phyloP scores from a whole-genome alignment of 31 red algal species.

The Endocladia muricata region DNA sequence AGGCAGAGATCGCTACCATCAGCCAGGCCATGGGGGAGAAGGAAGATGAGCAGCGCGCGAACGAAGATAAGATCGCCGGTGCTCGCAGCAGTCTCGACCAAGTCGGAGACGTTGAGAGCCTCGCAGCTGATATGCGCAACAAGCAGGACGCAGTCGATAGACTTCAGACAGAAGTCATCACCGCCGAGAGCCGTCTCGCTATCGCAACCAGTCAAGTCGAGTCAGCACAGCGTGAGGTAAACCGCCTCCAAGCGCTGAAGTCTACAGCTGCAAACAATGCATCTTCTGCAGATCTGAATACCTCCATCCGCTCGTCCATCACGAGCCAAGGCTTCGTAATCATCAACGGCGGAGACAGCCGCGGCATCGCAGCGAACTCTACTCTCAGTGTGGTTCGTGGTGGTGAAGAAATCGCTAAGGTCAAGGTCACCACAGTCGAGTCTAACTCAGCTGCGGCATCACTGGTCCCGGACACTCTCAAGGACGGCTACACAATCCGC shows the following conservation, averaged over 20 bases:
- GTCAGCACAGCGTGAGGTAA: too few relatives aligned
- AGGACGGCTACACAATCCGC: not conserved
- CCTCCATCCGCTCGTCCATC: not conserved
- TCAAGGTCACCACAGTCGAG: not conserved
- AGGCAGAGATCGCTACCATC: too few relatives aligned
- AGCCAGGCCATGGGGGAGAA: too few relatives aligned
- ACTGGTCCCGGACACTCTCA: not conserved
- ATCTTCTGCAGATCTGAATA: not conserved
- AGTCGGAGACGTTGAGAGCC: too few relatives aligned
- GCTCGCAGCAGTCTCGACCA: too few relatives aligned
- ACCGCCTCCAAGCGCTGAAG: not conserved
- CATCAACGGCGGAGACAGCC: not conserved
- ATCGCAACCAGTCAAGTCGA: too few relatives aligned
- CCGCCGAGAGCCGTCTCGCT: too few relatives aligned
- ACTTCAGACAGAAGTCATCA: too few relatives aligned
- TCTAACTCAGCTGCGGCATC: not conserved
- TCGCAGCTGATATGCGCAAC: too few relatives aligned
- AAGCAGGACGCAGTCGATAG: too few relatives aligned
- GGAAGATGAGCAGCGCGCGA: too few relatives aligned
- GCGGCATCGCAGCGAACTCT: not conserved
- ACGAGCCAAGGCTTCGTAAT: not conserved
- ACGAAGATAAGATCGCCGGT: too few relatives aligned
- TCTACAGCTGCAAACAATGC: not conserved
- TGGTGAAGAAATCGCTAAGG: constrained; percentile 1
- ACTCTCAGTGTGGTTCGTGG: not conserved